Conservation (phyloP, 148 eudicot genomes). For the Hydrangea macrophylla region DNA sequence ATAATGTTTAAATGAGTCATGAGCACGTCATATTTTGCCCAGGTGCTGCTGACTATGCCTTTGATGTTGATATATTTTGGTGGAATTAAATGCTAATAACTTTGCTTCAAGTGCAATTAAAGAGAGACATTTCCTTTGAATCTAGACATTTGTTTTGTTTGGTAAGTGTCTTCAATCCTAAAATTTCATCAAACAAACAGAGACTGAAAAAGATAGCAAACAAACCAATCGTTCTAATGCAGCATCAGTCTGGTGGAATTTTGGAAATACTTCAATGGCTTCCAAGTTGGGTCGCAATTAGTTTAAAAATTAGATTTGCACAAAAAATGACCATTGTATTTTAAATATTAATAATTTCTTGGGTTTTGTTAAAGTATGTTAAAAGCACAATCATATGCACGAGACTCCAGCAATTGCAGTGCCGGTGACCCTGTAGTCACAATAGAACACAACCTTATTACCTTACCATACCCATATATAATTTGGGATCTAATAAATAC, state of each 20-base stretch:
- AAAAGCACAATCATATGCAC: no score
- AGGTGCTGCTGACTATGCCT: no score
- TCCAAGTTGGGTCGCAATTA: not conserved
- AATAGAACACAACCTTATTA: no score
- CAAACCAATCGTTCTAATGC: not conserved
- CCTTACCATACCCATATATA: not conserved
- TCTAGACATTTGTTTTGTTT: not conserved
- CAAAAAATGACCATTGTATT: not conserved
- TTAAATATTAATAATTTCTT: no score
- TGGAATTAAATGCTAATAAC: no score
- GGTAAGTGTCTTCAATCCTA: not conserved
- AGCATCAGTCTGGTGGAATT: not conserved
- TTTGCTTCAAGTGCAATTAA: not conserved
- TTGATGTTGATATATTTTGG: no score
- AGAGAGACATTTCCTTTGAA: not conserved
- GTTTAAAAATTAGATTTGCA: not conserved
- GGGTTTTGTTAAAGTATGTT: no score
- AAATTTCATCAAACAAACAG: not conserved
- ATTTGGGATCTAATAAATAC: no score
- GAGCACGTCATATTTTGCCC: no score
- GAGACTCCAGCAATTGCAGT: no score
- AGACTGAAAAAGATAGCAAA: not conserved
- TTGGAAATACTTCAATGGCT: not conserved
- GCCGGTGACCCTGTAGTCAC: no score
- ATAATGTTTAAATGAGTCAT: no score